Base-by-base conservation (phyloP, 352 stramenopile genomes). In the Phytophthora palmivora region DNA sequence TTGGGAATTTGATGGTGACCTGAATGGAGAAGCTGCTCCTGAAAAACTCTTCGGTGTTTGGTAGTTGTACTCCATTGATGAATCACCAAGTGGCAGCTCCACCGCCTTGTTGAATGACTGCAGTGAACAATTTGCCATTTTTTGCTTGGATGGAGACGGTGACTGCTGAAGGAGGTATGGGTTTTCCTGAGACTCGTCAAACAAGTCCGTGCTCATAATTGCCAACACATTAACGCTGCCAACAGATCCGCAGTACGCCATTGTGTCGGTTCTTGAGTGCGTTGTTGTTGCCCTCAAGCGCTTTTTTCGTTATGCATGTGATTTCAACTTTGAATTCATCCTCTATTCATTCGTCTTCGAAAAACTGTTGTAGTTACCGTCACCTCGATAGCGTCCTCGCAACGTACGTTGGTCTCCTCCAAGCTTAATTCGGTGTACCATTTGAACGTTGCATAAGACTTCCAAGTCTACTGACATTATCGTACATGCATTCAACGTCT, bases 161-260 rank as follows among this genome's bases (percentile, higher is more conserved):
- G 59, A 63, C 14, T 69, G 54, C 30, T 79, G 59, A 33, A 90
- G 76, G 26, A 90, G 58, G 53, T 81, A 86, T 18, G 81, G 81
- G 54, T 90, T 90, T 63, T 90, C 81, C 59, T 90, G 81, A 52
- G 76, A 75, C 56, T 90, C 81, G 41, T 90, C 81, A 38, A 90
- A 90, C 46, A 90, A 54, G 22, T 91, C 82, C 1, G 75, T 85
- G 69, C 79, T 89, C 70, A 88, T 79, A 44, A 89, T 78, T 45
- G 84, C 70, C 43, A 89, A 55, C 58, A 91, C 79, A 34, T 88
- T 88, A 10, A 91, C 82, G 39, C 68, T 89, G 42, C 82, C 79
- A 39, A 91, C 81, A 12, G 82, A 62, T 37, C 79, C 82, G 39
- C 72, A 87, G 58, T 91, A 91, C 60, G 75, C 61, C 69, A 74